A percentile compares a stretch with the other conserved stretches of the same genome.
Conservation (phyloP, 148 eudicot genomes). For the Salicornia ramosissima region DNA sequence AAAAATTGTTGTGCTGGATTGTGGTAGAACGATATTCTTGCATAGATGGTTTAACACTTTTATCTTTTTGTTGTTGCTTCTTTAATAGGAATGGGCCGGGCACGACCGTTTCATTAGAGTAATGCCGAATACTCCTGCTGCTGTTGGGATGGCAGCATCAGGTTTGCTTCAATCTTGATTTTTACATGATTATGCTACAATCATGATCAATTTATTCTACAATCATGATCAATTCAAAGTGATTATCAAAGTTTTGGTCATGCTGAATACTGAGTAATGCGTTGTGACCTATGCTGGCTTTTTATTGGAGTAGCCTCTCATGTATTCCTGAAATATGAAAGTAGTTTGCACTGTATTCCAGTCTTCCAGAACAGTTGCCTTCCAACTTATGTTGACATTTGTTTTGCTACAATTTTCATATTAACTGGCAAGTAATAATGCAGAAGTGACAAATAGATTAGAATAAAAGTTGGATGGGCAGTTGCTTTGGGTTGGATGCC, state of each 20-base stretch:
- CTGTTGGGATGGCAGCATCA: slow-evolving; percentile 85
- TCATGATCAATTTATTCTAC: background rate
- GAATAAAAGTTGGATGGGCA: no score
- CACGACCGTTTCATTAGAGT: slow-evolving; percentile 79
- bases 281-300: background rate
- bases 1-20: background rate
- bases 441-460: no score
- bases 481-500: no score
- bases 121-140: slow-evolving; percentile 97
- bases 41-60: background rate
- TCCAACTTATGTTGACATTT: background rate
- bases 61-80: slow-evolving; percentile 2
- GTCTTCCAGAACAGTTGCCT: background rate
- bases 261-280: background rate
- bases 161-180: slow-evolving; percentile 35
- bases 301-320: background rate
- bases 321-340: background rate
- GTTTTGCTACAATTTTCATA: no score
- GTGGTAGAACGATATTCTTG: background rate
- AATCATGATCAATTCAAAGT: background rate
- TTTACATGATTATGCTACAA: background rate
- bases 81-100: slow-evolving; percentile 83
- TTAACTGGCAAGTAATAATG: no score
- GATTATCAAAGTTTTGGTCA: background rate
- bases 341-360: background rate